Conservation (phyloP, 2,329 filamentous ascomycete species). For the Elsinoe necatrix region DNA sequence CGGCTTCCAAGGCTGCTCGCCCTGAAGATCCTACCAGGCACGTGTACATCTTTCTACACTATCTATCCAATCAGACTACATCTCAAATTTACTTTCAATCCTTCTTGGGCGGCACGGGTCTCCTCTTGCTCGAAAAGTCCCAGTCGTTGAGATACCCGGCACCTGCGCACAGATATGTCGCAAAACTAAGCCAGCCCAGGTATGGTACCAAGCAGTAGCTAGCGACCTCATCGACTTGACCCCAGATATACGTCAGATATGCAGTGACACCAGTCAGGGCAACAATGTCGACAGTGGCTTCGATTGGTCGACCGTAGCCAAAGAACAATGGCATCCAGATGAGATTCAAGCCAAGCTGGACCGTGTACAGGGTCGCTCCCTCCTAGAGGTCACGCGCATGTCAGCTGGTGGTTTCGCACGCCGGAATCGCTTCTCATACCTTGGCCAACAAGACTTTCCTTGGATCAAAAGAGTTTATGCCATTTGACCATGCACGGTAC, state of each 20-base stretch:
- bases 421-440: slow-evolving; percentile 26
- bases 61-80: slow-evolving; percentile 7
- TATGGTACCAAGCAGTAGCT: slow-evolving; percentile 74
- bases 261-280: slow-evolving; percentile 62
- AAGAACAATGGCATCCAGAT: slow-evolving; percentile 94
- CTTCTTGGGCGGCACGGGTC: slow-evolving; percentile 15
- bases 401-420: neutral
- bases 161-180: slow-evolving; percentile 66
- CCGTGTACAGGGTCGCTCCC: slow-evolving; percentile 71
- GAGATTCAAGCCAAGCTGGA: slow-evolving; percentile 78
- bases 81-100: slow-evolving; percentile 12
- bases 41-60: slow-evolving; percentile 12
- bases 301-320: slow-evolving; percentile 60
- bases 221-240: slow-evolving; percentile 61
- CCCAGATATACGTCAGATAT: slow-evolving; percentile 70
- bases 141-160: slow-evolving; percentile 35
- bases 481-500: slow-evolving; percentile 62
- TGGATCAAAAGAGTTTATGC: slow-evolving; percentile 50
- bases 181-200: slow-evolving; percentile 76
- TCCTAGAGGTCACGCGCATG: slow-evolving; percentile 29
- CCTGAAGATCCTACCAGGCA: slow-evolving; percentile 12
- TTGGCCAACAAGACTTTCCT: slow-evolving; percentile 51
- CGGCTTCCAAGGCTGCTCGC: slow-evolving; percentile 9
- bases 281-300: slow-evolving; percentile 67
- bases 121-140: slow-evolving; percentile 29